Conservation (phyloP, 2,329 filamentous ascomycete species). For the Apiospora koreana region DNA sequence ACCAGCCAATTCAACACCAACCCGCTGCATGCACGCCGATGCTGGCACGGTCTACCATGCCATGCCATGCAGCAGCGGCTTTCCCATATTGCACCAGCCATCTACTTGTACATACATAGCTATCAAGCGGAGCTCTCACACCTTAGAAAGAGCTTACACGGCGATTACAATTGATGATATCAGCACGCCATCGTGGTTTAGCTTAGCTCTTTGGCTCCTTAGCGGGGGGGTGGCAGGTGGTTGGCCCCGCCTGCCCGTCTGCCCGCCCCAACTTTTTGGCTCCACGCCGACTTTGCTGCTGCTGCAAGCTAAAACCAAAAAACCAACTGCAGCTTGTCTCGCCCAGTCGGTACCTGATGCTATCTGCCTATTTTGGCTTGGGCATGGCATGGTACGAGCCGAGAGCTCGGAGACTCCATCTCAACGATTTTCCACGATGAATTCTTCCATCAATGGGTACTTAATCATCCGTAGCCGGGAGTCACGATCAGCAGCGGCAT, state of each 20-base stretch:
- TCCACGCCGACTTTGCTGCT: background rate
- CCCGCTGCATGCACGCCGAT: no score
- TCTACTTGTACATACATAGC: no score
- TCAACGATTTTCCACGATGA: background rate
- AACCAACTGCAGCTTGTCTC: background rate
- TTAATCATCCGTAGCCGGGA: background rate
- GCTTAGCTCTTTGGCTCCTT: no score
- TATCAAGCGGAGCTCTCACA: background rate
- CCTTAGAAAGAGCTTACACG: background rate
- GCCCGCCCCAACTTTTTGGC: no score
- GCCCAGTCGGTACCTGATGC: background rate
- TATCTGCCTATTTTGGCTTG: background rate
- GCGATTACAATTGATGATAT: constrained; percentile 9
- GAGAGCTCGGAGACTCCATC: background rate
- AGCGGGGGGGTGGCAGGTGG: background rate
- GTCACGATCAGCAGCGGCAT: background rate
- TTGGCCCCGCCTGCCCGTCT: background rate
- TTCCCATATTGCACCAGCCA: background rate
- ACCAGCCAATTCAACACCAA: background rate
- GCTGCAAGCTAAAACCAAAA: background rate
- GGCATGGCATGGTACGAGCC: background rate
- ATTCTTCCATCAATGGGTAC: background rate
- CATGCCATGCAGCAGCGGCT: background rate
- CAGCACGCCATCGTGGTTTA: constrained; percentile 5
- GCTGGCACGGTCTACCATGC: background rate